These are phyloP conservation scores for Hericium coralloides DNA, from an alignment of 768 basidiomycete species.

Conservation along the genomic window DNA sequence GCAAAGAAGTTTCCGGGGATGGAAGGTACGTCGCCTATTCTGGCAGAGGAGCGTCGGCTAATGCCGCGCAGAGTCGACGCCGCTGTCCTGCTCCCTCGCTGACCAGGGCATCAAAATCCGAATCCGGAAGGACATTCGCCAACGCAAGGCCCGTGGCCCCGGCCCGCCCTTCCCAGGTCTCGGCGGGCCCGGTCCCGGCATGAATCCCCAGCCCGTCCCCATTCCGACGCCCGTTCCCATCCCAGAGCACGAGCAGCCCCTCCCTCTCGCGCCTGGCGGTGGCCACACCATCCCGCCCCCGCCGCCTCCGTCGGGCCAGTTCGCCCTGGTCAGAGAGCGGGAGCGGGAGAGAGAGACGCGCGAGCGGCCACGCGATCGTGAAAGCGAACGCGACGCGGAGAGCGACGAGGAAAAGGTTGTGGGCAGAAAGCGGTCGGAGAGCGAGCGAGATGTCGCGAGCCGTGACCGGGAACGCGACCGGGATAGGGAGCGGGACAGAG, in stretches of 20 bases:
- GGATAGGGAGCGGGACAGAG: conserved; percentile 8
- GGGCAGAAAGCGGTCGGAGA: conserved; percentile 9
- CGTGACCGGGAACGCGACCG: conserved; percentile 12
- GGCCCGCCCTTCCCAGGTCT: conserved; percentile 8
- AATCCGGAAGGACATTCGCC: conserved; percentile 85
- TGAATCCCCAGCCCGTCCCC: not conserved
- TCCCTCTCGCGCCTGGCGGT: not conserved
- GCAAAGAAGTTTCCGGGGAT: conserved; percentile 96
- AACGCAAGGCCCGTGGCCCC: conserved; percentile 51
- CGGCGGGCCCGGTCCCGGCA: conserved; percentile 4
- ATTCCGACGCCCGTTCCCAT: conserved; percentile 10
- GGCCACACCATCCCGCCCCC: conserved; percentile 1
- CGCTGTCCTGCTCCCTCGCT: conserved; percentile 83
- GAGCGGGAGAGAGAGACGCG: not conserved
- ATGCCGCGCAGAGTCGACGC: conserved; percentile 62
- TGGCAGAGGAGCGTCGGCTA: not conserved
- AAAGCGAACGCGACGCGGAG: conserved; percentile 7
- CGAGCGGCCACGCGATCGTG: not conserved
- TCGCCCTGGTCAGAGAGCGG: not conserved
- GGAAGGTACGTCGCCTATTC: conserved; percentile 53
- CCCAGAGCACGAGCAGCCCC: conserved; percentile 3
- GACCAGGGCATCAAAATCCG: conserved; percentile 95
- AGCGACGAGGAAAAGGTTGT: conserved; percentile 4
- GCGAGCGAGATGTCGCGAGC: conserved; percentile 9
- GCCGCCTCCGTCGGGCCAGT: not conserved